Percentiles rank a stretch among this genome's conserved stretches.
Conservation (phyloP, 352 stramenopile genomes). For the Phytophthora nicotianae region DNA sequence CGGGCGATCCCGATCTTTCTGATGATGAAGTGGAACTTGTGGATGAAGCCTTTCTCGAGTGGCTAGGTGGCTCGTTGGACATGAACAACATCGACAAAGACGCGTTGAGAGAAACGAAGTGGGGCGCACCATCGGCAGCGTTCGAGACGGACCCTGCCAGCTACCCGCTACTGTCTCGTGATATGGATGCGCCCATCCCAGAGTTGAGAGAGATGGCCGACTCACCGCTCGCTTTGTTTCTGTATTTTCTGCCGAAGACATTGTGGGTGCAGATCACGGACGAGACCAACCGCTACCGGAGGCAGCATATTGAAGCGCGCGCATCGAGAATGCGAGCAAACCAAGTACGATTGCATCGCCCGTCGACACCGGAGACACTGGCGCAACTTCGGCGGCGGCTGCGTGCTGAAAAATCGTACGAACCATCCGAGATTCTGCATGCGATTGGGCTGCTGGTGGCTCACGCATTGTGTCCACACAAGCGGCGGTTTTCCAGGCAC, state of each 20-base stretch:
- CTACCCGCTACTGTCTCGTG: not conserved
- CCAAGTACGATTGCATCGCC: not conserved
- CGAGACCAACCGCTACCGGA: constrained; percentile 31
- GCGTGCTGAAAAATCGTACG: not conserved
- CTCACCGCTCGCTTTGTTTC: constrained; percentile 25
- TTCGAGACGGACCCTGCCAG: constrained; percentile 2
- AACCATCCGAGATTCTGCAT: constrained; percentile 13
- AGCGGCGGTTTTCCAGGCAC: constrained; percentile 16
- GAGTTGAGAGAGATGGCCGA: not conserved
- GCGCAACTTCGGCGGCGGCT: constrained; percentile 3
- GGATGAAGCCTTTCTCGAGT: constrained; percentile 12
- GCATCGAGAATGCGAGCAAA: constrained; percentile 4
- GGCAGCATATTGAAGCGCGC: constrained; percentile 1
- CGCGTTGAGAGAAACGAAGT: not conserved
- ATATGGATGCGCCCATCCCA: not conserved
- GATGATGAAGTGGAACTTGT: constrained; percentile 2
- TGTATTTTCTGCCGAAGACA: constrained; percentile 26
- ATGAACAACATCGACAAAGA: constrained; percentile 7
- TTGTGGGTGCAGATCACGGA: constrained; percentile 20
- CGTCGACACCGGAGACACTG: constrained; percentile 2
- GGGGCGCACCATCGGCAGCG: not conserved
- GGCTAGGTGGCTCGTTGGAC: constrained; percentile 4
- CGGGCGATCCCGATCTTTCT: not conserved
- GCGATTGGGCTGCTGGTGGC: constrained; percentile 31
- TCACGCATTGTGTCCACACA: constrained; percentile 23